Conservation (phyloP, 1,284 basidiomycete species). For the Ceratobasidium papillatum region DNA sequence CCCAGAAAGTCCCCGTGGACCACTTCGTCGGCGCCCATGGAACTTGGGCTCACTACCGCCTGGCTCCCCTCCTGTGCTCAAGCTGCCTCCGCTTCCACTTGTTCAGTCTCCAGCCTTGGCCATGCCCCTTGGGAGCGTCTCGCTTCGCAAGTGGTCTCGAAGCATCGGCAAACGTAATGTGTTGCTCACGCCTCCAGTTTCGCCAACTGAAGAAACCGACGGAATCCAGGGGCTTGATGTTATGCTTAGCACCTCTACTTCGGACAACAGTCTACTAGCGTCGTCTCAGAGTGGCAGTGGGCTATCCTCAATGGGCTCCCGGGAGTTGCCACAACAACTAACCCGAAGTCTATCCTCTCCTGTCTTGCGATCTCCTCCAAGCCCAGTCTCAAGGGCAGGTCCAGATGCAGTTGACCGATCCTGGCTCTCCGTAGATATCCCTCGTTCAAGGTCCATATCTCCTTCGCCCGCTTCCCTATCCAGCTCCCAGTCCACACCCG, state of each 20-base stretch:
- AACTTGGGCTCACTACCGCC: neutral
- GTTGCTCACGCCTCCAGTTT: conserved; percentile 24
- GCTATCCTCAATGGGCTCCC: neutral
- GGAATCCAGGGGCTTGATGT: conserved; percentile 2
- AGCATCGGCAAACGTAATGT: neutral
- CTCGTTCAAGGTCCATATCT: neutral
- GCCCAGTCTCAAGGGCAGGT: neutral
- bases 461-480: neutral
- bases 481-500: neutral
- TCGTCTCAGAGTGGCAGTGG: neutral
- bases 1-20: neutral
- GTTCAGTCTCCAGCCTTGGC: neutral
- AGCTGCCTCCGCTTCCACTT: conserved; percentile 8
- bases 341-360: conserved; percentile 22
- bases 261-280: neutral
- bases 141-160: conserved; percentile 6
- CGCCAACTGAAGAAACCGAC: conserved; percentile 8
- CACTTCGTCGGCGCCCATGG: neutral
- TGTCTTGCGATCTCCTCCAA: neutral
- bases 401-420: neutral
- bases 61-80: neutral
- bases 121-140: neutral
- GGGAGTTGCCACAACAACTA: neutral
- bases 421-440: neutral
- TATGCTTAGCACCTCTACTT: neutral